These are phyloP conservation scores for Parastagonospora avenae DNA, from an alignment of 2,329 filamentous ascomycete species.

Conservation along the genomic window DNA sequence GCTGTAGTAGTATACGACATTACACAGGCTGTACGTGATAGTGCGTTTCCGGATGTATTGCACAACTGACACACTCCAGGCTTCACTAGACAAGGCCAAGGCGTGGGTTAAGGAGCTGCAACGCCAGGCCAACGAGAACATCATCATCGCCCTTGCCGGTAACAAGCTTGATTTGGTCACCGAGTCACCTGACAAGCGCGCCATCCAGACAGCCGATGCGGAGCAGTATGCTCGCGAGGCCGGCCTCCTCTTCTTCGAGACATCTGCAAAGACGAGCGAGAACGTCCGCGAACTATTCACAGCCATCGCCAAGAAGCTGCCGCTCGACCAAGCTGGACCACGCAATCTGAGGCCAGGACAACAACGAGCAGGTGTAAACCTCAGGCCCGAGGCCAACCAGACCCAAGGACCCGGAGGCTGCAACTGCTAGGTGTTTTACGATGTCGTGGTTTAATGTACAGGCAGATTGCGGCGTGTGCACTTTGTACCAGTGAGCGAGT, in stretches of 20 bases:
- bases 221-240: conserved; percentile 95
- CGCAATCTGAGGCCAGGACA: conserved; percentile 72
- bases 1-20: conserved; percentile 99
- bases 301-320: conserved; percentile 95
- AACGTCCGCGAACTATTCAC: conserved; percentile 97
- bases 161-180: conserved; percentile 94
- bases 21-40: conserved; percentile 84
- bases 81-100: conserved; percentile 98
- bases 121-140: conserved; percentile 98
- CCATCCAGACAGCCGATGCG: conserved; percentile 84
- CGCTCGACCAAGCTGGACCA: conserved; percentile 93
- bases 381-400: conserved; percentile 64
- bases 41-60: conserved; percentile 2
- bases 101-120: conserved; percentile 99
- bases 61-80: conserved; percentile 58
- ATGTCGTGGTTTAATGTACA: conserved; percentile 10
- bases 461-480: conserved; percentile 1
- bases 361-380: conserved; percentile 68
- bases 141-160: conserved; percentile 95
- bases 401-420: conserved; percentile 66
- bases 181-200: conserved; percentile 94
- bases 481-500: neutral
- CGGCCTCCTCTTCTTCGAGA: conserved; percentile 96
- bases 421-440: conserved; percentile 59
- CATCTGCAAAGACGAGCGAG: conserved; percentile 94